Conservation (phyloP, 495 filamentous ascomycete species). For the Podospora anserina region DNA sequence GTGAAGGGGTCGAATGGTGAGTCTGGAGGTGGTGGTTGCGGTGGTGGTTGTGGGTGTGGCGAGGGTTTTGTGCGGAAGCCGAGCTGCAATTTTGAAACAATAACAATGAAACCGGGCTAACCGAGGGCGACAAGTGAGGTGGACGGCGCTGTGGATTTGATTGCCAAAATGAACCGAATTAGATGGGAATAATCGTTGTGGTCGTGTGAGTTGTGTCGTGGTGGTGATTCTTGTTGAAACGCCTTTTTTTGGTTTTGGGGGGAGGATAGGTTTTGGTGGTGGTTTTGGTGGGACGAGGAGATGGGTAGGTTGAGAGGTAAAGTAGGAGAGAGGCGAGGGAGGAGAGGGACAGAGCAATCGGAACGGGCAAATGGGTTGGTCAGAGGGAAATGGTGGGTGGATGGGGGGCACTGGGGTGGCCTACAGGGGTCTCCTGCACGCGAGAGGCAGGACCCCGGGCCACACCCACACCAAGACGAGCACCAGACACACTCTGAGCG, state of each 20-base stretch:
- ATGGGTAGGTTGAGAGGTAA: slow-evolving; percentile 28
- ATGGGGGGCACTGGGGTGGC: slow-evolving; percentile 28
- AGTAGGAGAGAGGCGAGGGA: slow-evolving; percentile 37
- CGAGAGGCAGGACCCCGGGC: slow-evolving; percentile 39
- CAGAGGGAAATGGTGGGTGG: slow-evolving; percentile 22
- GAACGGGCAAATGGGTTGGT: slow-evolving; percentile 41
- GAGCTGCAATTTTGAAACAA: slow-evolving; percentile 30
- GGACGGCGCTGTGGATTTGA: slow-evolving; percentile 2
- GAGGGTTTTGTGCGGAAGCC: slow-evolving; percentile 23
- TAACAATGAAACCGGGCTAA: slow-evolving; percentile 31
- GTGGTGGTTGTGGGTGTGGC: slow-evolving; percentile 21
- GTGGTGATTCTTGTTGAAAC: slow-evolving; percentile 11
- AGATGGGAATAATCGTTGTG: not conserved
- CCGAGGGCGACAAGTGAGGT: slow-evolving; percentile 14
- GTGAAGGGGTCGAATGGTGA: slow-evolving; percentile 7
- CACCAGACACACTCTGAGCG: slow-evolving; percentile 15
- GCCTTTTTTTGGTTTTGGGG: slow-evolving; percentile 10
- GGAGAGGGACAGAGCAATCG: slow-evolving; percentile 38
- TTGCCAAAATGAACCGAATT: slow-evolving; percentile 3
- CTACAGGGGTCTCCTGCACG: slow-evolving; percentile 39
- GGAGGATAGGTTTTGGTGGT: slow-evolving; percentile 21
- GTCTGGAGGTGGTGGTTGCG: slow-evolving; percentile 18
- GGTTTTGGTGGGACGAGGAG: slow-evolving; percentile 29
- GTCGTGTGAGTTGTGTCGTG: slow-evolving; percentile 10
- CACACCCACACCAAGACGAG: slow-evolving; percentile 20